A percentile compares a stretch with the other conserved stretches of the same genome.
Evolutionary conservation across 2,329 filamentous ascomycete genomes (phyloP).

Genomic region (Xylaria sp.): DNA sequence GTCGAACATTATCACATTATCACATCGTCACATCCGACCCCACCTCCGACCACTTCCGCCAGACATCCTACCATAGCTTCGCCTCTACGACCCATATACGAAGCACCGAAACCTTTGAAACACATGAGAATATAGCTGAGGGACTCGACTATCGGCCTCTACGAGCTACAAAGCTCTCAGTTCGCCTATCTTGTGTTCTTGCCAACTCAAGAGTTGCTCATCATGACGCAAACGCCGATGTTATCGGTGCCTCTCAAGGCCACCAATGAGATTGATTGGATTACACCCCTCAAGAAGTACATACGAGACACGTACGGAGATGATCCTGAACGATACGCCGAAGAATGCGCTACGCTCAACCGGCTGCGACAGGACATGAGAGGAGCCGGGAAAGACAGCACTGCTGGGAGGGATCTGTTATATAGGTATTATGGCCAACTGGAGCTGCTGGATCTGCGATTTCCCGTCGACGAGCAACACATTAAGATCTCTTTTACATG

Average conservation of each 20-base stretch:
- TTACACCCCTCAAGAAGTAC: conserved; percentile 89
- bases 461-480: conserved; percentile 97
- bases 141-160: conserved; percentile 20
- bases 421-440: conserved; percentile 99
- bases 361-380: conserved; percentile 97
- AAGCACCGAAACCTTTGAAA: conserved; percentile 5
- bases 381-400: conserved; percentile 95
- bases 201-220: conserved; percentile 28
- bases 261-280: conserved; percentile 99
- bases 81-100: conserved; percentile 20
- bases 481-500: conserved; percentile 99
- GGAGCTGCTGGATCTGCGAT: conserved; percentile 91
- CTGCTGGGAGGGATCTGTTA: conserved; percentile 88
- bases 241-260: conserved; percentile 91
- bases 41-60: conserved; percentile 31
- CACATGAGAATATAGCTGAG: conserved; percentile 34
- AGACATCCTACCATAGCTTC: conserved; percentile 21
- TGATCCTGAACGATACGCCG: conserved; percentile 93
- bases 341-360: conserved; percentile 95
- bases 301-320: conserved; percentile 95
- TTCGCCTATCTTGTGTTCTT: conserved; percentile 23
- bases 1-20: conserved; percentile 34
- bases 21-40: conserved; percentile 39
- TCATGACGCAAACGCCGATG: conserved; percentile 91
- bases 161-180: conserved; percentile 34